These are phyloP conservation scores for Malassezia brasiliensis DNA, from an alignment of 1,284 basidiomycete genomes.

Conservation along the genomic window DNA sequence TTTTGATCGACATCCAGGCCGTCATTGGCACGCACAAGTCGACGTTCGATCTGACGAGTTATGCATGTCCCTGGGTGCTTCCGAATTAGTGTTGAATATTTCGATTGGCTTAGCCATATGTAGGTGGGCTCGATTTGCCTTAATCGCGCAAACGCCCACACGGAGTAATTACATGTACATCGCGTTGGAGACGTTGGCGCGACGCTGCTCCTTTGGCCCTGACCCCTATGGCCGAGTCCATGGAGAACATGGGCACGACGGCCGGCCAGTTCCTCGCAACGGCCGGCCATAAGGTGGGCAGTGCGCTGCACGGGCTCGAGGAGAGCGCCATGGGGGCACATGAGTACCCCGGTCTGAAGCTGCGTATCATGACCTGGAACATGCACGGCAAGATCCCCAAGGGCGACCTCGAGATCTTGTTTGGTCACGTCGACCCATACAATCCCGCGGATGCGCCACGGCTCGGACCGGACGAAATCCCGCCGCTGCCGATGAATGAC, in stretches of 20 bases:
- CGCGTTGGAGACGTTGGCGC: too few species aligned
- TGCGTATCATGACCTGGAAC: conserved; percentile 53
- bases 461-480: conserved; percentile 11
- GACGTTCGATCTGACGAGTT: not conserved
- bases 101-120: not conserved
- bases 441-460: not conserved
- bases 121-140: too few species aligned
- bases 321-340: too few species aligned
- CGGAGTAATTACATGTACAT: too few species aligned
- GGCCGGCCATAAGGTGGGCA: not conserved
- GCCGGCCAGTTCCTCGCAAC: not conserved
- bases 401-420: conserved; percentile 66
- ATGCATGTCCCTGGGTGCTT: conserved; percentile 14
- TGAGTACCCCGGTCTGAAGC: conserved; percentile 42
- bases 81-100: not conserved
- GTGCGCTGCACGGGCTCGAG: too few species aligned
- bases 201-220: too few species aligned
- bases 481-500: conserved; percentile 34
- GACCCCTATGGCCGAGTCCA: too few species aligned
- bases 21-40: not conserved
- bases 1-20: conserved; percentile 8
- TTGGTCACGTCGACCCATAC: conserved; percentile 56
- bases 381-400: conserved; percentile 53
- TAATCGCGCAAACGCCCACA: too few species aligned
- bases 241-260: not conserved